Evolutionary conservation across 163 green algal species (phyloP).

Genomic region (Coccomyxa subellipsoidea): DNA sequence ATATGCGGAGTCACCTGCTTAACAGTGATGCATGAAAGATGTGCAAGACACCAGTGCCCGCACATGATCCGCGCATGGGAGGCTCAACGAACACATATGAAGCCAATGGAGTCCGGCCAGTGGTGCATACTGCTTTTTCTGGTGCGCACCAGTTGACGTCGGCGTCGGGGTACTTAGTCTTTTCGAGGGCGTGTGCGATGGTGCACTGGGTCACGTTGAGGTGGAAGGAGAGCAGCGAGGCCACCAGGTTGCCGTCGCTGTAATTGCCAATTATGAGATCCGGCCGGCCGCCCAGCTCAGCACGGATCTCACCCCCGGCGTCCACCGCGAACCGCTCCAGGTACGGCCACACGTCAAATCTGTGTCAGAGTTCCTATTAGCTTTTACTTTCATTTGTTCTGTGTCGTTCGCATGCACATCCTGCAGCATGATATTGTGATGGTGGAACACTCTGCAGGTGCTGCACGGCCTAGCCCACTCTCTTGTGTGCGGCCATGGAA

Average conservation of each 20-base stretch:
- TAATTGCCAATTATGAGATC: constrained; percentile 85
- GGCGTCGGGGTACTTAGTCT: constrained; percentile 76
- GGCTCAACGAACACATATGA: no score
- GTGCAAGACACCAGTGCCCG: no score
- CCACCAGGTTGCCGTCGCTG: constrained; percentile 79
- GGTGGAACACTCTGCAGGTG: no score
- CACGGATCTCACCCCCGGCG: constrained; percentile 55
- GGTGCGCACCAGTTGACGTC: constrained; percentile 67
- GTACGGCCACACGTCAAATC: constrained; percentile 85
- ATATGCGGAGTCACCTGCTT: no score
- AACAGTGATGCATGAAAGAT: no score
- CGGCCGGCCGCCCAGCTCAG: constrained; percentile 56
- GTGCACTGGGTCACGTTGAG: constrained; percentile 68
- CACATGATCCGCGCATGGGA: no score
- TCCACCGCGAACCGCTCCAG: constrained; percentile 81
- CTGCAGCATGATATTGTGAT: no score
- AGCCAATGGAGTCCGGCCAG: neutral
- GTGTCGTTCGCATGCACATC: no score
- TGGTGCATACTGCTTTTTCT: neutral
- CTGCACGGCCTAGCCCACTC: no score
- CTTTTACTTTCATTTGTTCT: no score
- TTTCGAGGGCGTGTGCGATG: constrained; percentile 86
- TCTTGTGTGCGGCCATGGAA: no score
- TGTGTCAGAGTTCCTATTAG: constrained; percentile 36
- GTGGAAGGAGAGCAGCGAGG: constrained; percentile 59